These are phyloP conservation scores for Pyronema omphalodes DNA, from an alignment of 495 filamentous ascomycete genomes.

Conservation along the genomic window DNA sequence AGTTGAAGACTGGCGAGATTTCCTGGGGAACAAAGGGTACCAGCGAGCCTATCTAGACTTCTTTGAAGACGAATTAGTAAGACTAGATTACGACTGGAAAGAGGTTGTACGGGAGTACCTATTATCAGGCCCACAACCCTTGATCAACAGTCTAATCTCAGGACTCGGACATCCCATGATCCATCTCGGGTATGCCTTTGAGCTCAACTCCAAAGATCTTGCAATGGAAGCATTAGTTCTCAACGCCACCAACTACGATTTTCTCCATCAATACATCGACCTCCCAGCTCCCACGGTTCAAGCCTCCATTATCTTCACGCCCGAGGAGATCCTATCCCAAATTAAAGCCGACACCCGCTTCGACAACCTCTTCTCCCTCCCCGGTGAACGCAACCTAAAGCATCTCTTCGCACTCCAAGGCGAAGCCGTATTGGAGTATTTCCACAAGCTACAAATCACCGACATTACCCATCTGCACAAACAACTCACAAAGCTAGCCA, in stretches of 20 bases:
- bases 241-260: conserved; percentile 49
- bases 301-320: neutral
- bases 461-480: conserved; percentile 7
- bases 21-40: conserved; percentile 30
- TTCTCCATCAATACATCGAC: conserved; percentile 63
- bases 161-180: conserved; percentile 75
- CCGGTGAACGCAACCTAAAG: conserved; percentile 45
- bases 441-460: conserved; percentile 53
- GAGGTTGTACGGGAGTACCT: conserved; percentile 55
- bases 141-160: conserved; percentile 41
- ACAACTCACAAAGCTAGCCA: conserved; percentile 4
- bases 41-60: conserved; percentile 82
- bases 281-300: conserved; percentile 7
- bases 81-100: conserved; percentile 68
- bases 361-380: conserved; percentile 39
- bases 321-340: conserved; percentile 6
- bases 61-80: conserved; percentile 67
- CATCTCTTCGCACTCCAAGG: conserved; percentile 50
- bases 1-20: conserved; percentile 68
- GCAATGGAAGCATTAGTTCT: conserved; percentile 60
- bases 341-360: conserved; percentile 37
- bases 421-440: conserved; percentile 56
- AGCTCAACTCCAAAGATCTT: conserved; percentile 57
- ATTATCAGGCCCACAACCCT: conserved; percentile 52
- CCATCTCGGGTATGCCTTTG: conserved; percentile 74